Base-by-base conservation (phyloP, 768 basidiomycete species). In the Pulveroboletus ravenelii region DNA sequence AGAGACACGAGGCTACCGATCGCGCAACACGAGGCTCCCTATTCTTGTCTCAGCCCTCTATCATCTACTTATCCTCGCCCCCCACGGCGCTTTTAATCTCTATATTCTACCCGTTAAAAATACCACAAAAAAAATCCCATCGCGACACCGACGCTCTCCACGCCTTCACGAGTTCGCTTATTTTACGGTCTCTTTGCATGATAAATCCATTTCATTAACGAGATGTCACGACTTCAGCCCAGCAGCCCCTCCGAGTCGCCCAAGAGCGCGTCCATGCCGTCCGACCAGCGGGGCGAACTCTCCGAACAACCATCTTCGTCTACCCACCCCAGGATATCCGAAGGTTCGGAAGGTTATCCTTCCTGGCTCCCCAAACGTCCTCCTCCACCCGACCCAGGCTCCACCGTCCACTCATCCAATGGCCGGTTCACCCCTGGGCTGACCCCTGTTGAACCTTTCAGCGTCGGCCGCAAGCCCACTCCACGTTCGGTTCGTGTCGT, bases 281-380 rank as follows among this genome's bases (percentile, higher is more conserved):
- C 64, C n/a, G 65, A 67, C 45, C 62, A 54, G 10, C 62, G 57
- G 12, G 67, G 50, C 18, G 60, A 67, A 43, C 52, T 64, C 30
- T 68, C 69, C 47, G 67, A 68, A 20, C 69, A 61, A 3, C 70
- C 70, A 1, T 71, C 68, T 12, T 64, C 70, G 36, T 70, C 70
- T 1, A 61, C 68, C 45, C 66, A 67, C 14, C 64, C 67, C 9
- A 61, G 67, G 50, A 31, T 50, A 2, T 71, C 67, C 45, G 78
- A 80, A 58, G 57, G 67, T 45, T 77, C 77, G 15, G 86, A 87
- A 56, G 83, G 83, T 13, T 92, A 92, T 63, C 89, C 89, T 3
- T 84, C 86, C 20, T 92, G 89, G 89, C 81, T 92, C 1, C 89
- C 89, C 15, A 80, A 74, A 52, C 77, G 89, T 13, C 89, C 90